These are phyloP conservation scores for Xylaria sp. DNA, from an alignment of 2,329 filamentous ascomycete species.

Conservation along the genomic window DNA sequence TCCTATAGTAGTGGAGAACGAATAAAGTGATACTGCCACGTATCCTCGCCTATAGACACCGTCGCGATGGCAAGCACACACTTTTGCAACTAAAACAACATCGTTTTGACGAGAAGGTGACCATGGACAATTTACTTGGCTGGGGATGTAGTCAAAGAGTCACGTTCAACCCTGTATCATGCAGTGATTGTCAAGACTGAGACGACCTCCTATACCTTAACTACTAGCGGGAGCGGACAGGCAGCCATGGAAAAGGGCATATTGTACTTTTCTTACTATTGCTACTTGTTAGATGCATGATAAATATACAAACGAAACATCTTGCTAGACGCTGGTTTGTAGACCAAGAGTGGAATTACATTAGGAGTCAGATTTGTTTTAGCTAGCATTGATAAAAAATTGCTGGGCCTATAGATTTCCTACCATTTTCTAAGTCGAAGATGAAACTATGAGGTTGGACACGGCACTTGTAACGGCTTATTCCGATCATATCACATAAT, in stretches of 20 bases:
- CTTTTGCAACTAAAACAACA: constrained; percentile 19
- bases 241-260: not conserved
- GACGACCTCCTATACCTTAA: constrained; percentile 19
- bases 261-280: too few species aligned
- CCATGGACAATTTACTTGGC: constrained; percentile 12
- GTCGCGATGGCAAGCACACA: constrained; percentile 24
- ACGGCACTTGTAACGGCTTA: not conserved
- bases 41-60: not conserved
- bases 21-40: constrained; percentile 8
- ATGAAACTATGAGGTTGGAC: too few species aligned
- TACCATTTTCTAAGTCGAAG: too few species aligned
- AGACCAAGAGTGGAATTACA: too few species aligned
- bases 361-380: too few species aligned
- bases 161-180: not conserved
- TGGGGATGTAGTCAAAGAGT: not conserved
- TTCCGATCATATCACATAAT: not conserved
- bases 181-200: not conserved
- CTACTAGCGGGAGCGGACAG: not conserved
- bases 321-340: too few species aligned
- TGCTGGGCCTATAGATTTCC: too few species aligned
- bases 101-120: too few species aligned
- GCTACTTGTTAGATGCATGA: too few species aligned
- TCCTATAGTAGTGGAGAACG: constrained; percentile 19
- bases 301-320: too few species aligned
- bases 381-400: too few species aligned